Conservation (phyloP, 139 green algal species). For the Chlamydomonas sphaeroides region DNA sequence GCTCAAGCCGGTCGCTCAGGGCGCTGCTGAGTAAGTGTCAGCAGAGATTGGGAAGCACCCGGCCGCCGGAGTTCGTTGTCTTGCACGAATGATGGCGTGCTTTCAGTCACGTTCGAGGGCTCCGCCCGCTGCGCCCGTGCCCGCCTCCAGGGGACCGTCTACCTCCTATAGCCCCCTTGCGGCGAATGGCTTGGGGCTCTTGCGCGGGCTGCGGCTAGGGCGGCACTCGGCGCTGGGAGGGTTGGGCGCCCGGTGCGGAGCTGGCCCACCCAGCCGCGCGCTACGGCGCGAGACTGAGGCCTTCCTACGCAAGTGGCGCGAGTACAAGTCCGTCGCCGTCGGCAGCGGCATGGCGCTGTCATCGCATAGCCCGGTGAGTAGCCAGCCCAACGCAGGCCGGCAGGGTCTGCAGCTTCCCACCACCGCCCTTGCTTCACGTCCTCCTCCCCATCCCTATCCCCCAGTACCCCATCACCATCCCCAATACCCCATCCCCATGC, state of each 20-base stretch:
- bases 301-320: conserved; percentile 6
- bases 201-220: not conserved
- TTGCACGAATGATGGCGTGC: too few relatives aligned
- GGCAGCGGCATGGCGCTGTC: not conserved
- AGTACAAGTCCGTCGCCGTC: conserved; percentile 11
- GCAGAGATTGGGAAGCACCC: too few relatives aligned
- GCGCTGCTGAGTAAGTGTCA: too few relatives aligned
- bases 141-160: not conserved
- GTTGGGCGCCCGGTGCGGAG: too few relatives aligned
- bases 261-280: not conserved
- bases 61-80: too few relatives aligned
- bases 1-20: too few relatives aligned
- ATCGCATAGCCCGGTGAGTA: not conserved
- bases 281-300: conserved; percentile 10
- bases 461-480: not conserved
- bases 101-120: too few relatives aligned
- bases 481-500: not conserved
- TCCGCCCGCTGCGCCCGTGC: too few relatives aligned
- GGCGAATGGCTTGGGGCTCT: not conserved
- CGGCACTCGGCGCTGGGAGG: not conserved
- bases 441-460: not conserved
- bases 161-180: not conserved
- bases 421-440: too few relatives aligned
- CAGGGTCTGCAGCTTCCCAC: too few relatives aligned
- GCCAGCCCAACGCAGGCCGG: too few relatives aligned